phyloP scores from a whole-genome alignment of 164 flowering plant species.

The Hamamelis virginiana region DNA sequence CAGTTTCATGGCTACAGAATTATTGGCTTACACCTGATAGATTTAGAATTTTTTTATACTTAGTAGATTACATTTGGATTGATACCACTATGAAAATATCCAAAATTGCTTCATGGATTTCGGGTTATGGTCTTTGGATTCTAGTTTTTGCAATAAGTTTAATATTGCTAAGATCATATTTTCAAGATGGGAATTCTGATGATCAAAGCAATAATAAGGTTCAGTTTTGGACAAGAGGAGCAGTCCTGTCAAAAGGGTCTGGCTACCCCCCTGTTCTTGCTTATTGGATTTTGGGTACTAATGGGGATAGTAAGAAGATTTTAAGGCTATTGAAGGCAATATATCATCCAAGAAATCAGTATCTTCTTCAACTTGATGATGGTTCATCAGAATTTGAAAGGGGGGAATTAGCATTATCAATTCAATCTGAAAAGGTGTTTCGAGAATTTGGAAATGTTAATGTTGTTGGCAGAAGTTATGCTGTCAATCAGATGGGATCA shows the following conservation, averaged over 20 bases:
- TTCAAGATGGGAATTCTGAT: neutral
- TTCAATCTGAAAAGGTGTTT: slow-evolving; percentile 29
- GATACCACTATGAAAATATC: slow-evolving; percentile 1
- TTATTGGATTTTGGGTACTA: slow-evolving; percentile 45
- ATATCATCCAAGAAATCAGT: slow-evolving; percentile 62
- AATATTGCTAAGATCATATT: neutral
- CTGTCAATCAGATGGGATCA: slow-evolving; percentile 36
- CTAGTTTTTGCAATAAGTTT: neutral
- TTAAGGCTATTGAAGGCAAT: slow-evolving; percentile 41
- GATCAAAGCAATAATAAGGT: neutral
- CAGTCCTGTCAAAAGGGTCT: slow-evolving; percentile 25
- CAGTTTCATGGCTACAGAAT: too few relatives aligned
- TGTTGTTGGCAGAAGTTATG: slow-evolving; percentile 36
- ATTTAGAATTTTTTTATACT: too few relatives aligned
- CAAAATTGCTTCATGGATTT: neutral
- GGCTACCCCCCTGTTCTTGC: slow-evolving; percentile 47
- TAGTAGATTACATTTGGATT: too few relatives aligned
- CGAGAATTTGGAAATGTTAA: slow-evolving; percentile 44
- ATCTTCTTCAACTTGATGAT: slow-evolving; percentile 44
- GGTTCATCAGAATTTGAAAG: slow-evolving; percentile 33
- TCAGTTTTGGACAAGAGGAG: neutral
- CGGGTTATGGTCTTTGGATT: slow-evolving; percentile 7
- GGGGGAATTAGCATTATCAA: slow-evolving; percentile 20
- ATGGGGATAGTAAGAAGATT: slow-evolving; percentile 35
- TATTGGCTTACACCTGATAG: too few relatives aligned